phyloP scores from a whole-genome alignment of 2,329 filamentous ascomycete genomes.

The Aspergillus quadrilineatus region DNA sequence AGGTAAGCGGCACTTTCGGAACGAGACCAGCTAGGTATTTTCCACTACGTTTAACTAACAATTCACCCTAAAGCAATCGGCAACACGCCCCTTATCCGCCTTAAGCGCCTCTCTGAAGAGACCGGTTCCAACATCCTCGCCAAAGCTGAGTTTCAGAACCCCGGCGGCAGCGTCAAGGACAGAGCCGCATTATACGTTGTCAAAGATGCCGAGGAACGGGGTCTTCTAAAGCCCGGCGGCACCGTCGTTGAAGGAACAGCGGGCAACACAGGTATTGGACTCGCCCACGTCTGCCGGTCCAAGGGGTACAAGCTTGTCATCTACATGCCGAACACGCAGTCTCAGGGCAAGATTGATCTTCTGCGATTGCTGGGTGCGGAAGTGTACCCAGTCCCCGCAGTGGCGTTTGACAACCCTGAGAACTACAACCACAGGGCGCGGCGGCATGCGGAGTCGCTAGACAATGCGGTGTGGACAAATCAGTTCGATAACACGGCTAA shows the following conservation, averaged over 20 bases:
- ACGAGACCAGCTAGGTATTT: neutral
- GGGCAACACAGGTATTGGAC: slow-evolving; percentile 95
- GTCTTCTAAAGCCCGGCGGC: slow-evolving; percentile 77
- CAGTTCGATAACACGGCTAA: slow-evolving; percentile 98
- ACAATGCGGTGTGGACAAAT: slow-evolving; percentile 96
- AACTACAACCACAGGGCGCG: slow-evolving; percentile 98
- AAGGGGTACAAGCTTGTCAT: slow-evolving; percentile 94
- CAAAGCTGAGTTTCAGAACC: slow-evolving; percentile 99
- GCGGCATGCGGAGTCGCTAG: slow-evolving; percentile 79
- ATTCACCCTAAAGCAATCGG: slow-evolving; percentile 70
- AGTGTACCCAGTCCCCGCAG: slow-evolving; percentile 92
- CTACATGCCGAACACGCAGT: slow-evolving; percentile 99
- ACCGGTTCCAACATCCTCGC: slow-evolving; percentile 93
- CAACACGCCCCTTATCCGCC: slow-evolving; percentile 89
- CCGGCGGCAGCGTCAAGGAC: slow-evolving; percentile 93
- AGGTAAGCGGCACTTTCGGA: slow-evolving; percentile 53
- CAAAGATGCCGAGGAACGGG: slow-evolving; percentile 85
- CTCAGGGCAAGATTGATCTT: slow-evolving; percentile 95
- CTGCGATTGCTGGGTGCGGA: slow-evolving; percentile 87
- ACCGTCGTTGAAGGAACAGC: slow-evolving; percentile 97
- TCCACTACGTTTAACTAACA: neutral
- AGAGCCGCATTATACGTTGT: slow-evolving; percentile 93
- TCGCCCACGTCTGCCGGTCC: slow-evolving; percentile 91
- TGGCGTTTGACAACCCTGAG: slow-evolving; percentile 88
- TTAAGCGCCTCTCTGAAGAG: slow-evolving; percentile 82